A percentile compares a stretch with the other conserved stretches of the same genome.
phyloP scores from a whole-genome alignment of 2,329 filamentous ascomycete species.

The Fusarium nygamai region DNA sequence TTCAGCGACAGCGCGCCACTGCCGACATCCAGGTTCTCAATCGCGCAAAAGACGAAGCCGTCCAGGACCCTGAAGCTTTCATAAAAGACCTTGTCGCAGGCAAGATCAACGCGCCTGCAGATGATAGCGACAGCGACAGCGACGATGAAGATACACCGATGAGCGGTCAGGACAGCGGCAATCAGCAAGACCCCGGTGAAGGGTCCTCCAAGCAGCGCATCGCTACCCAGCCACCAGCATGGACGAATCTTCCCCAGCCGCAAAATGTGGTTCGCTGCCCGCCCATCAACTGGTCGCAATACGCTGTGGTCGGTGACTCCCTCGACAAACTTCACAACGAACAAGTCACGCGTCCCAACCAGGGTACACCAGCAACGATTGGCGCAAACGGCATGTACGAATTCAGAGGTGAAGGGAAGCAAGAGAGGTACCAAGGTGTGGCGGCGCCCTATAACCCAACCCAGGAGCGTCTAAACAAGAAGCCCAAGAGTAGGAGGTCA shows the following conservation, averaged over 20 bases:
- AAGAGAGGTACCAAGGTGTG: slow-evolving; percentile 61
- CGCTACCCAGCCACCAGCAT: slow-evolving; percentile 51
- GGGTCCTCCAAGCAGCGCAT: slow-evolving; percentile 37
- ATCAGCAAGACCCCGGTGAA: slow-evolving; percentile 41
- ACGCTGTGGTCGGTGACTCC: slow-evolving; percentile 82
- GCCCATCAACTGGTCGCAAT: slow-evolving; percentile 94
- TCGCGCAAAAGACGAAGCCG: slow-evolving; percentile 74
- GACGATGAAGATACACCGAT: slow-evolving; percentile 46
- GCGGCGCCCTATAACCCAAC: slow-evolving; percentile 66
- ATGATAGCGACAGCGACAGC: slow-evolving; percentile 43
- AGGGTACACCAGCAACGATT: slow-evolving; percentile 61
- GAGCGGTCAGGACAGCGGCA: slow-evolving; percentile 42
- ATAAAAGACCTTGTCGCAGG: slow-evolving; percentile 73
- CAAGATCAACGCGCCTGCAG: slow-evolving; percentile 56
- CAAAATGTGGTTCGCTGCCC: slow-evolving; percentile 89
- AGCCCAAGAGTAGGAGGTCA: slow-evolving; percentile 48
- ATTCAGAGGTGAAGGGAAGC: slow-evolving; percentile 58
- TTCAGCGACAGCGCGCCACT: slow-evolving; percentile 82
- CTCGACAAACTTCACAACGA: slow-evolving; percentile 87
- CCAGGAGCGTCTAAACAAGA: slow-evolving; percentile 59
- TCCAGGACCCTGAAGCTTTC: slow-evolving; percentile 78
- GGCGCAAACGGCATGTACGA: slow-evolving; percentile 60
- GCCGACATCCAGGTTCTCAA: slow-evolving; percentile 78
- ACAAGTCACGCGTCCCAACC: slow-evolving; percentile 72
- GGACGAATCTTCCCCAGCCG: slow-evolving; percentile 75